These are phyloP conservation scores for Otatea glauca DNA, from an alignment of 176 grass and related monocot genomes.

Conservation along the genomic window DNA sequence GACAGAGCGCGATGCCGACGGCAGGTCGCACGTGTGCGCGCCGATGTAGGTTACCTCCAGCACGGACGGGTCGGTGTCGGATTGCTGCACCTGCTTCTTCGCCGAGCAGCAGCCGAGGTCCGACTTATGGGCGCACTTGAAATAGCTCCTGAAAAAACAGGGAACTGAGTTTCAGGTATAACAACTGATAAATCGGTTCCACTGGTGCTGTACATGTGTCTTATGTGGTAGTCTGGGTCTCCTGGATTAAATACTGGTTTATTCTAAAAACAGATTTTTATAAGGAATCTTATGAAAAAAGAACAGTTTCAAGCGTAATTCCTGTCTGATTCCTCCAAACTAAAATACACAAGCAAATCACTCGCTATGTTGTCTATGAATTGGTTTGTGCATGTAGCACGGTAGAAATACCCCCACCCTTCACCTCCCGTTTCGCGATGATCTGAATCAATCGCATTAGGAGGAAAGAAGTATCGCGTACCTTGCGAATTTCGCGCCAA, in stretches of 20 bases:
- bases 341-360: background rate
- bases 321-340: background rate
- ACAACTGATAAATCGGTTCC: background rate
- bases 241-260: too few relatives aligned
- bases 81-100: slow-evolving; percentile 32
- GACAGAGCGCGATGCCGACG: background rate
- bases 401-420: too few relatives aligned
- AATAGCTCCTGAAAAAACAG: slow-evolving; percentile 26
- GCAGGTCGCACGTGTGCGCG: background rate
- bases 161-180: background rate
- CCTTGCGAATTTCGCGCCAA: slow-evolving; percentile 53
- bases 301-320: background rate
- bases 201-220: too few relatives aligned
- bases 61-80: background rate
- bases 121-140: background rate
- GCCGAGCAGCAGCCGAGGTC: slow-evolving; percentile 11
- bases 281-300: background rate
- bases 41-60: slow-evolving; percentile 26
- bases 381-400: background rate
- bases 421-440: too few relatives aligned
- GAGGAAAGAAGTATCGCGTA: background rate
- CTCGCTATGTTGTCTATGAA: background rate
- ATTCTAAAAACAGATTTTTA: background rate
- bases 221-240: too few relatives aligned
- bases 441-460: background rate